Conservation (phyloP, 2,329 filamentous ascomycete species). For the Microsporum canis region DNA sequence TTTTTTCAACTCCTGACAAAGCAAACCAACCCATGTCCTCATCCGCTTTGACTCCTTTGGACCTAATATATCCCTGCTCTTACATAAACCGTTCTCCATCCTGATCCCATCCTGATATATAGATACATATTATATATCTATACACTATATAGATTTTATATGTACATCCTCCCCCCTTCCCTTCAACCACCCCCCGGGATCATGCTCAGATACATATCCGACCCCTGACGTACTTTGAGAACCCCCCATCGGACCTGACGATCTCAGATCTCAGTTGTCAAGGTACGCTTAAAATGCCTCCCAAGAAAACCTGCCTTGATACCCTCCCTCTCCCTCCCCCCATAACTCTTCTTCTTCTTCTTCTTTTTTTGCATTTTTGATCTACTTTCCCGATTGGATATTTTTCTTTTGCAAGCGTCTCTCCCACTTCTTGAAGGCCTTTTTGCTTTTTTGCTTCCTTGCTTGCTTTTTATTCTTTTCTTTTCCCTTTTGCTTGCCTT, state of each 20-base stretch:
- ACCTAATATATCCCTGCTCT: constrained; percentile 1
- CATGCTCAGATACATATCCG: not conserved
- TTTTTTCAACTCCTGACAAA: constrained; percentile 4
- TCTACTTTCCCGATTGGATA: constrained; percentile 5
- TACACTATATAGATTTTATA: not conserved
- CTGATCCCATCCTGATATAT: not conserved
- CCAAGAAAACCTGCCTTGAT: not conserved
- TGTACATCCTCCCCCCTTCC: not conserved
- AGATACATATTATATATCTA: not conserved
- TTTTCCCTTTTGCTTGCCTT: constrained; percentile 1
- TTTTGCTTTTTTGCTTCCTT: not conserved
- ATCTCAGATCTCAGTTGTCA: constrained; percentile 17
- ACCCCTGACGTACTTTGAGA: constrained; percentile 9
- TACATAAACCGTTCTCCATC: not conserved
- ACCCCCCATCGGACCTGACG: constrained; percentile 15
- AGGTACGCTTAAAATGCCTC: constrained; percentile 3
- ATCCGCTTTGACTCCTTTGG: constrained; percentile 5
- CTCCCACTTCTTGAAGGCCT: not conserved
- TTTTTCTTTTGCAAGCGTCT: not conserved
- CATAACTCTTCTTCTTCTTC: not conserved
- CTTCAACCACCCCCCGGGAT: not conserved
- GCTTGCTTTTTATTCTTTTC: not conserved
- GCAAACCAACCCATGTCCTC: not conserved
- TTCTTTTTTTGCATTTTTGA: constrained; percentile 3
- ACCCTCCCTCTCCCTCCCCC: not conserved